These are phyloP conservation scores for Auxenochlorella pyrenoidosa DNA, from an alignment of 139 green algal species.

Conservation along the genomic window DNA sequence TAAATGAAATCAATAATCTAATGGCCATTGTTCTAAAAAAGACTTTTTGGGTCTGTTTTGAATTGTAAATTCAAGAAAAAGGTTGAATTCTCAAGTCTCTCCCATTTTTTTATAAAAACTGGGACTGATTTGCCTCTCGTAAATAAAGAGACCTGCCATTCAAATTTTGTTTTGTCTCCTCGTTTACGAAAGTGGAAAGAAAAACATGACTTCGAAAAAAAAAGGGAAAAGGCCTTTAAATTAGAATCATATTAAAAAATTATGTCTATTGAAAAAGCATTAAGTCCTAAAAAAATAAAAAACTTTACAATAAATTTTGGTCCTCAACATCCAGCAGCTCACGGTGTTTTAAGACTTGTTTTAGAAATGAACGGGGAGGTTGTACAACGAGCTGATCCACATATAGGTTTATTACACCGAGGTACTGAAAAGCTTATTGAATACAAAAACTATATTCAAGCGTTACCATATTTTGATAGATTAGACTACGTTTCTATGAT, in stretches of 20 bases:
- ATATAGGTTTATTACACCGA: constrained; percentile 88
- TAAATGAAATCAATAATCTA: constrained; percentile 5
- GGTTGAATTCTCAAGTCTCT: too few relatives aligned
- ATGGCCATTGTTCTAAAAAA: neutral
- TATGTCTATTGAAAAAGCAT: constrained; percentile 52
- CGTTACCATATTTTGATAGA: constrained; percentile 90
- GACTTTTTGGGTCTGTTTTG: neutral
- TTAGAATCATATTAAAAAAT: neutral
- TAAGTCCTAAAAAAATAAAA: constrained; percentile 56
- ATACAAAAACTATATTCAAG: constrained; percentile 91
- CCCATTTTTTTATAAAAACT: too few relatives aligned
- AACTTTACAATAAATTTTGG: constrained; percentile 95
- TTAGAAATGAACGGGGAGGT: constrained; percentile 90
- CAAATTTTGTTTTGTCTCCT: too few relatives aligned
- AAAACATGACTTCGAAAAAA: constrained; percentile 18
- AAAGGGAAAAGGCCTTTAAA: neutral
- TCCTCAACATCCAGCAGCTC: constrained; percentile 89
- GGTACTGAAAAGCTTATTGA: constrained; percentile 92
- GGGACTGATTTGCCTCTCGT: too few relatives aligned
- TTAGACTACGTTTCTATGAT: constrained; percentile 94
- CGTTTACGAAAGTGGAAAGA: too few relatives aligned
- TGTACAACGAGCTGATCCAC: constrained; percentile 78
- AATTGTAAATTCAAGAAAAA: neutral
- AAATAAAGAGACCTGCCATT: too few relatives aligned
- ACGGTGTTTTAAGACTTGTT: constrained; percentile 88